Base-by-base conservation (phyloP, 352 stramenopile genomes). In the Phytophthora pinifolia region DNA sequence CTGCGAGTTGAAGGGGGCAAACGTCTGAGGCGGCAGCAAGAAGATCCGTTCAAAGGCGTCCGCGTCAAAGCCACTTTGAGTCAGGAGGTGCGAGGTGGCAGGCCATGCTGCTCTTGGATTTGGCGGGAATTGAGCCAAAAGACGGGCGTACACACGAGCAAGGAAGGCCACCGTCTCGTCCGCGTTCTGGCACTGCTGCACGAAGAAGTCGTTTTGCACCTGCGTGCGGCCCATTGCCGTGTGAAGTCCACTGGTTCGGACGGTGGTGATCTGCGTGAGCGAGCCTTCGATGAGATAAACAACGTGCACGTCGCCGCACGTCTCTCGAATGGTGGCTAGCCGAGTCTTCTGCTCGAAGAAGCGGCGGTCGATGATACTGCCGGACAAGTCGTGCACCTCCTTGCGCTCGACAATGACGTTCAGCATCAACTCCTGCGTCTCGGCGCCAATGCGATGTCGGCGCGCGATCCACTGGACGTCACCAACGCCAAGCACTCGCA, bases 271-370 rank as follows among this genome's bases (percentile, higher is more conserved):
- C 58, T 87, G 73, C 1, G 73, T 74, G 15, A 94, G 56, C 15
- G 83, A 93, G 9, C 84, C 85, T 68, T 94, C 85, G 9, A 92
- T 78, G 31, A 94, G 76, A 65, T 92, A 94, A 37, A 94, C 86
- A 15, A 92, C 75, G 57, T 89, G 79, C 13, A 82, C 83, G 43
- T 92, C 58, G 0, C 85, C 85, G 31, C 74, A 86, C 7, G 76
- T 72, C 14, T 65, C 57, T 13, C 65, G 48, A 34, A 73, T 50
- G 27, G 65, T 73, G 5, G 72, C 51, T 1, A 94, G 61, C 5
- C 85, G 82, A 4, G 61, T 70, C 59, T 94, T 94, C 46, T 94
- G 85, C 45, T 94, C 85, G 17, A 73, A 76, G 56, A 90, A 94
- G 13, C 75, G 76, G 22, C 79, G 76, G 51, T 94, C 85, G 32